A percentile compares a stretch with the other conserved stretches of the same genome.
These are phyloP conservation scores for Xylaria acuta DNA, from an alignment of 495 filamentous ascomycete species.

Conservation along the genomic window DNA sequence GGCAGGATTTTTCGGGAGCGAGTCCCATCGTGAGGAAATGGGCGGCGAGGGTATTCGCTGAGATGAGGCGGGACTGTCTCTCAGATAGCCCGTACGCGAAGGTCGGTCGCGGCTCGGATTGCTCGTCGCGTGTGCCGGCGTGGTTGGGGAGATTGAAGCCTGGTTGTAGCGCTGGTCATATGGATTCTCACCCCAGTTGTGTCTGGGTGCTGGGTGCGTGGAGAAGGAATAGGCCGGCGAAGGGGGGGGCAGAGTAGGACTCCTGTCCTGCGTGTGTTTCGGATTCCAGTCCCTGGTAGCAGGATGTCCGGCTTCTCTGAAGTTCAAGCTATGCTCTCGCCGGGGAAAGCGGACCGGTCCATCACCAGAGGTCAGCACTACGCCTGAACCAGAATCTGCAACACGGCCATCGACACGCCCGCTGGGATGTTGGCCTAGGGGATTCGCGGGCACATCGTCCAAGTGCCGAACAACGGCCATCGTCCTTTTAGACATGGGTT, in stretches of 20 bases:
- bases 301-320: constrained; percentile 19
- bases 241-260: constrained; percentile 16
- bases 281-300: constrained; percentile 14
- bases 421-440: constrained; percentile 4
- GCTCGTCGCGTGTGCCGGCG: constrained; percentile 30
- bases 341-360: constrained; percentile 23
- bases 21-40: constrained; percentile 54
- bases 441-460: constrained; percentile 9
- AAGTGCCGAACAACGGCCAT: constrained; percentile 11
- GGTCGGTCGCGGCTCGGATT: constrained; percentile 32
- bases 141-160: constrained; percentile 25
- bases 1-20: constrained; percentile 37
- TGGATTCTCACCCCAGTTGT: constrained; percentile 21
- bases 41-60: constrained; percentile 38
- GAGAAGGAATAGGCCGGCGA: constrained; percentile 20
- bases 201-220: constrained; percentile 31
- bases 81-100: constrained; percentile 30
- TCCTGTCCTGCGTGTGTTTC: constrained; percentile 14
- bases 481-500: constrained; percentile 13
- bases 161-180: constrained; percentile 31
- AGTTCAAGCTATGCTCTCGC: constrained; percentile 26
- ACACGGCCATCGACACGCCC: not conserved
- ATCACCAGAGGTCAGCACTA: constrained; percentile 12
- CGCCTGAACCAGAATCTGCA: constrained; percentile 17
- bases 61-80: constrained; percentile 32